Evolutionary conservation across 148 eudicot genomes (phyloP).

Genomic region (Spergularia bocconei): DNA sequence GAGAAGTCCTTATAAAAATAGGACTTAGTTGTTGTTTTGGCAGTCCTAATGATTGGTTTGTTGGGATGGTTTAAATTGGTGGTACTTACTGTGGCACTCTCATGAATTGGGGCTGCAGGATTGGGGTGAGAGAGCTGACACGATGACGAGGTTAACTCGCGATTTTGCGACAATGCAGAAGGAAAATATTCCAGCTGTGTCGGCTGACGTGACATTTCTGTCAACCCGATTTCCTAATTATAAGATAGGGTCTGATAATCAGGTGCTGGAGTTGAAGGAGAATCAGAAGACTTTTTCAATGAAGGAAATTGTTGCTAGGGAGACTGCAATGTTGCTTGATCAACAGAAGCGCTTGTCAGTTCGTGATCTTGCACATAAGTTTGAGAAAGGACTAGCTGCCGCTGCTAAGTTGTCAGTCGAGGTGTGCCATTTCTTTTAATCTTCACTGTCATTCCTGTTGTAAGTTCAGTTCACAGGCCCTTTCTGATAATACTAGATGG

Average conservation of each 20-base stretch:
- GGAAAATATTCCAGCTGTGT: conserved; percentile 74
- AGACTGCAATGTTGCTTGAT: conserved; percentile 86
- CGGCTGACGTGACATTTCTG: conserved; percentile 80
- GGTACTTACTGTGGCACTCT: conserved; percentile 18
- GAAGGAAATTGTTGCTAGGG: conserved; percentile 85
- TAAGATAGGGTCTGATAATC: conserved; percentile 74
- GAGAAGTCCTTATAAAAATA: conserved; percentile 25
- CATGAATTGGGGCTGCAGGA: conserved; percentile 15
- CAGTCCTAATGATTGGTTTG: conserved; percentile 27
- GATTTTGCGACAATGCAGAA: conserved; percentile 76
- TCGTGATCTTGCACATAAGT: conserved; percentile 95
- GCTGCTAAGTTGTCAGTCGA: conserved; percentile 95
- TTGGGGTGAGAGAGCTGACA: conserved; percentile 20
- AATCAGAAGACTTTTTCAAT: conserved; percentile 54
- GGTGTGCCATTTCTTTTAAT: conserved; percentile 39
- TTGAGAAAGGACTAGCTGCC: conserved; percentile 95
- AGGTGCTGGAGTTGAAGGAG: conserved; percentile 73
- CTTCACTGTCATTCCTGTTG: neutral
- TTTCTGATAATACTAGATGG: neutral
- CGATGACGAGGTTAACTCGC: conserved; percentile 83
- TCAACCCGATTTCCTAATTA: conserved; percentile 88
- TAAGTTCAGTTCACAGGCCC: neutral
- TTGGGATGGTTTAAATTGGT: conserved; percentile 20
- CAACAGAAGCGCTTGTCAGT: conserved; percentile 94
- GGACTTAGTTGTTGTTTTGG: conserved; percentile 19